Evolutionary conservation across 371 early-diverging fungal genomes (phyloP), one percentile per base, ranked within the genome.

Genomic region (Caulochytrium protostelioides): DNA sequence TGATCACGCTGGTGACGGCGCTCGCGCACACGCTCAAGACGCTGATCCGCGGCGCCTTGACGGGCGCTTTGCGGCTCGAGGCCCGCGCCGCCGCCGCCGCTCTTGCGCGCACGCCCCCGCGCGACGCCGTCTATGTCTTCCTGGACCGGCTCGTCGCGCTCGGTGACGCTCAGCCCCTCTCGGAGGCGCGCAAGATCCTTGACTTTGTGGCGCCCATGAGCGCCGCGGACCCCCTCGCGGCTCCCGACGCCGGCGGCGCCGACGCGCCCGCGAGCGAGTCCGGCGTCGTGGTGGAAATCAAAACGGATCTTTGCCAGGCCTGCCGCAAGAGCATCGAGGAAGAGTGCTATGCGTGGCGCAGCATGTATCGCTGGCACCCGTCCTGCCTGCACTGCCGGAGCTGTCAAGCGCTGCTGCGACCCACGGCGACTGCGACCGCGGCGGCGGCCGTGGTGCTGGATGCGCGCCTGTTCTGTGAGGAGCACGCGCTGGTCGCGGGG

Each of bases 11-110:
- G 12, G 90, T 92, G 3, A 86, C 92, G 30, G 75, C 77, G 12
- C 59, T 95, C 5, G 97, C 94, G 3, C 92, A 86, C 36, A 76
- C 74, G 34, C 62, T 92, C 14, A 95, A 92, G 50, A 70, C 77
- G 13, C 47, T 90, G 34, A 89, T 91, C 38, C 72, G 89, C 4
- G 68, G 80, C 10, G 85, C 86, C 6, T 53, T 95, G 24, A 79
- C 73, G 13, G 83, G 89, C 4, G 80, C 89, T 0, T 52, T 95
- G 20, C 65, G 69, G 43, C 59, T 89, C 47, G 85, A n/a, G n/a
- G n/a, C n/a, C n/a, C n/a, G n/a, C n/a, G n/a, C n/a, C n/a, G n/a
- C n/a, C n/a, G n/a, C n/a, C n/a, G n/a, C n/a, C n/a, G n/a, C n/a
- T n/a, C n/a, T n/a, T n/a, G n/a, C n/a, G n/a, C n/a, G n/a, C n/a